Conservation (phyloP, 2,329 filamentous ascomycete species). For the Trichoderma endophyticum region DNA sequence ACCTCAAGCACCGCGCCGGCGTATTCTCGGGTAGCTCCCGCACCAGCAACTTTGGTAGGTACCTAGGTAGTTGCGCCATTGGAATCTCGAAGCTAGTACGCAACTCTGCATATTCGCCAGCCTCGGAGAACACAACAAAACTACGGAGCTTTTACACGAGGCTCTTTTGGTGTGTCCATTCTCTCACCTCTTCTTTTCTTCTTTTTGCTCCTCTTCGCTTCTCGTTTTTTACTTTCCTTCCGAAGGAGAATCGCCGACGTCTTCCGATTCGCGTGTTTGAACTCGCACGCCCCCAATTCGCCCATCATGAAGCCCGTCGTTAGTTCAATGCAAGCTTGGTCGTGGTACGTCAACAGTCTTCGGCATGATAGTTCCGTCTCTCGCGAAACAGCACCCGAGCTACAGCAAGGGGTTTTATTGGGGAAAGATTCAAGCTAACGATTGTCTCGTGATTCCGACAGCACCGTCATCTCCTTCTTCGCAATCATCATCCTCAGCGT, state of each 20-base stretch:
- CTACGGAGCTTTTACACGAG: neutral
- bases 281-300: constrained; percentile 31
- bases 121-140: neutral
- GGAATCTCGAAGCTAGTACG: neutral
- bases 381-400: neutral
- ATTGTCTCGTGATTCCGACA: constrained; percentile 34
- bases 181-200: neutral
- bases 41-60: neutral
- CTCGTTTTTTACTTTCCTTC: neutral
- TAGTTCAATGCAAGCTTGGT: constrained; percentile 89
- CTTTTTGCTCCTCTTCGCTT: neutral
- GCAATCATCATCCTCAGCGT: constrained; percentile 63
- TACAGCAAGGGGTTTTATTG: neutral
- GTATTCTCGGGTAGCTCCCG: neutral
- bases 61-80: neutral
- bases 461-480: constrained; percentile 68
- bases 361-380: neutral
- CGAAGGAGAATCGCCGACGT: neutral
- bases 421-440: neutral
- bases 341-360: constrained; percentile 62
- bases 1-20: neutral
- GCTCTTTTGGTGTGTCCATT: neutral
- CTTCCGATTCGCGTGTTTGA: neutral
- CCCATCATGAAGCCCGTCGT: constrained; percentile 87
- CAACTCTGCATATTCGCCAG: neutral